Percentiles rank a stretch among this genome's conserved stretches.
phyloP scores from a whole-genome alignment of 2,329 filamentous ascomycete species.

The Epichloe gansuensis region DNA sequence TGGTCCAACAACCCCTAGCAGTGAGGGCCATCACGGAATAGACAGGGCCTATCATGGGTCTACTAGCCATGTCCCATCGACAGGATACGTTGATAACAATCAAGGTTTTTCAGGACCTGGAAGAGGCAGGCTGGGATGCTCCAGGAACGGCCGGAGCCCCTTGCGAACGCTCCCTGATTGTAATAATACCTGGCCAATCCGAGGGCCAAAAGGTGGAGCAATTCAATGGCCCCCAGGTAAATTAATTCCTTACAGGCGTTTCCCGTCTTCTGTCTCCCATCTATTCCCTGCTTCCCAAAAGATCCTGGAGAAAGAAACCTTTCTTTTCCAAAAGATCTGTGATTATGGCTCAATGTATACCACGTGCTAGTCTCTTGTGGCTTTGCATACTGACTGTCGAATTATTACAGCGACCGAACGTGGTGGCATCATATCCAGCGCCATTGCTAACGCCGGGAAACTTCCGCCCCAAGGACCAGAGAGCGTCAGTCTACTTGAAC shows the following conservation, averaged over 20 bases:
- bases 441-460: conserved; percentile 79
- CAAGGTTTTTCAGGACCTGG: conserved; percentile 72
- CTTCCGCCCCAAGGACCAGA: conserved; percentile 57
- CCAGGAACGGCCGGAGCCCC: conserved; percentile 48
- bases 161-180: conserved; percentile 48
- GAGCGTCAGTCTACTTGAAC: conserved; percentile 66
- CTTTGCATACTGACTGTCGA: background rate
- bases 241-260: conserved; percentile 13
- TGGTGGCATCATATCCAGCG: conserved; percentile 75
- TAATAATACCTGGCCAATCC: conserved; percentile 42
- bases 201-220: conserved; percentile 33
- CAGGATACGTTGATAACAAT: conserved; percentile 38
- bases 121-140: conserved; percentile 68
- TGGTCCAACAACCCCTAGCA: conserved; percentile 11
- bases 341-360: background rate
- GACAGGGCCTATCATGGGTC: conserved; percentile 14
- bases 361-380: background rate
- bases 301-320: background rate
- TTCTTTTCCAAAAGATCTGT: background rate
- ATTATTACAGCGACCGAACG: conserved; percentile 27
- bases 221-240: conserved; percentile 35
- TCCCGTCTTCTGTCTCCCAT: background rate
- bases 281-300: background rate
- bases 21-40: conserved; percentile 19
- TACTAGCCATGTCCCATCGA: conserved; percentile 20